Evolutionary conservation across 768 basidiomycete species (phyloP).

Genomic region (Tubosaeta sp.): DNA sequence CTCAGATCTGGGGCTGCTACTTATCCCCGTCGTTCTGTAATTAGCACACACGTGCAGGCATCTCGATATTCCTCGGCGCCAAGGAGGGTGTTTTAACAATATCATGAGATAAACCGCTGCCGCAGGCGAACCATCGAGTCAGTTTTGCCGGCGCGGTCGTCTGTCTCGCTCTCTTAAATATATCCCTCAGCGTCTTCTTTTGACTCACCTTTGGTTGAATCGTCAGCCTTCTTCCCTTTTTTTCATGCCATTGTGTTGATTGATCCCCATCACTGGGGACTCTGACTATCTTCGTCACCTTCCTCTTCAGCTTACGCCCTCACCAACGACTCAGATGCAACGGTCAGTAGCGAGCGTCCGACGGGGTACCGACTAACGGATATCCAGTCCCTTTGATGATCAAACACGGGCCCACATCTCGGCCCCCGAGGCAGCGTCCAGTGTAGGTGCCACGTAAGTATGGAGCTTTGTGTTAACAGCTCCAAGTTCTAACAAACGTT

Average conservation of each 20-base stretch:
- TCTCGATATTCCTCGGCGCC: constrained; percentile 10
- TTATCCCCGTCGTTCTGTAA: constrained; percentile 10
- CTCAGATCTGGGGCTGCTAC: not conserved
- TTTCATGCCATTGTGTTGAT: constrained; percentile 14
- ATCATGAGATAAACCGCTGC: constrained; percentile 9
- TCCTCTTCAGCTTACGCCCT: not conserved
- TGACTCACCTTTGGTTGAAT: not conserved
- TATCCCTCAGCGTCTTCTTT: constrained; percentile 8
- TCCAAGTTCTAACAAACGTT: constrained; percentile 4
- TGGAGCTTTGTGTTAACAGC: not conserved
- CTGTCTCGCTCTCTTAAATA: constrained; percentile 19
- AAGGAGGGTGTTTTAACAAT: constrained; percentile 16
- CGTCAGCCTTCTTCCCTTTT: not conserved
- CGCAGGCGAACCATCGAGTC: constrained; percentile 8
- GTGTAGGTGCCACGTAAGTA: constrained; percentile 8
- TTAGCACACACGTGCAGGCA: constrained; percentile 18
- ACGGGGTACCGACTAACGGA: not conserved
- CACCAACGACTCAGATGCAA: constrained; percentile 10
- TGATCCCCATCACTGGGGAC: constrained; percentile 8
- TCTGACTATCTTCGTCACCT: not conserved
- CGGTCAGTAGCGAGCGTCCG: constrained; percentile 5
- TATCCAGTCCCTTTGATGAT: constrained; percentile 7
- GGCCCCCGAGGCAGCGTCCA: not conserved
- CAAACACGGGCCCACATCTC: not conserved
- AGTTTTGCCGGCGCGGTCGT: constrained; percentile 5